A percentile compares a stretch with the other conserved stretches of the same genome.
Evolutionary conservation across 805 yeast genomes (phyloP).

Genomic region (Starmerella stigmatis): DNA sequence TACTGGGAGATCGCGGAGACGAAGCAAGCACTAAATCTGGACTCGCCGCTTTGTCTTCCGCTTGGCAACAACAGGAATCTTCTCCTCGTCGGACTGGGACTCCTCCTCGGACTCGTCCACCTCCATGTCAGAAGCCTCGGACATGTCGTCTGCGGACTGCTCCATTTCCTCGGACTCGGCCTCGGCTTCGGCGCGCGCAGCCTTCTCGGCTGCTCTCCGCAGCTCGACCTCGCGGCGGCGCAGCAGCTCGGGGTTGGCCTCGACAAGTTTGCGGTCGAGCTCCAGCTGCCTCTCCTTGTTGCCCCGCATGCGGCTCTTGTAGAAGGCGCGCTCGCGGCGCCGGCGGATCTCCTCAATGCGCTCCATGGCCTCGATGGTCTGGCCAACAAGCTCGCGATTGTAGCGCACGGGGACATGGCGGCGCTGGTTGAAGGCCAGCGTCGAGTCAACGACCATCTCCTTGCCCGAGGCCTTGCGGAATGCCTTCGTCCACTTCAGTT

Average conservation of each 20-base stretch:
- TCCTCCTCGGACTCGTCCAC: constrained; percentile 28
- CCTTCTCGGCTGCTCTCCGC: constrained; percentile 53
- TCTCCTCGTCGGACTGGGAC: constrained; percentile 31
- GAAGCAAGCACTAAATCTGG: constrained; percentile 9
- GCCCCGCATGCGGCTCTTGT: constrained; percentile 98
- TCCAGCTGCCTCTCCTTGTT: constrained; percentile 80
- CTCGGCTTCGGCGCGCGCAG: constrained; percentile 40
- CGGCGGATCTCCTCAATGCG: constrained; percentile 92
- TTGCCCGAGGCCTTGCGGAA: constrained; percentile 98
- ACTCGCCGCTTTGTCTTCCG: constrained; percentile 41
- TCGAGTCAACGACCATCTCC: constrained; percentile 94
- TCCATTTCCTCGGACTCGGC: constrained; percentile 38
- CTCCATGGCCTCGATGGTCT: constrained; percentile 89
- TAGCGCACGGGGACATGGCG: constrained; percentile 97
- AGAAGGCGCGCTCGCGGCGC: constrained; percentile 96
- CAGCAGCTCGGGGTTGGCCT: constrained; percentile 76
- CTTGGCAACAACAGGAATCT: constrained; percentile 48
- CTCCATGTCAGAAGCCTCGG: constrained; percentile 39
- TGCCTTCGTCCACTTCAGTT: constrained; percentile 96
- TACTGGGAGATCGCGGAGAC: background rate
- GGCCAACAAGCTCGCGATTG: constrained; percentile 89
- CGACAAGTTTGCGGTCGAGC: constrained; percentile 80
- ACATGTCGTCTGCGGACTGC: constrained; percentile 35
- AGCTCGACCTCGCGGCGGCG: constrained; percentile 89
- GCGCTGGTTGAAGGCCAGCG: constrained; percentile 91